A percentile compares a stretch with the other conserved stretches of the same genome.
phyloP scores from a whole-genome alignment of 1,284 basidiomycete genomes.

The Sporisorium exsertum region DNA sequence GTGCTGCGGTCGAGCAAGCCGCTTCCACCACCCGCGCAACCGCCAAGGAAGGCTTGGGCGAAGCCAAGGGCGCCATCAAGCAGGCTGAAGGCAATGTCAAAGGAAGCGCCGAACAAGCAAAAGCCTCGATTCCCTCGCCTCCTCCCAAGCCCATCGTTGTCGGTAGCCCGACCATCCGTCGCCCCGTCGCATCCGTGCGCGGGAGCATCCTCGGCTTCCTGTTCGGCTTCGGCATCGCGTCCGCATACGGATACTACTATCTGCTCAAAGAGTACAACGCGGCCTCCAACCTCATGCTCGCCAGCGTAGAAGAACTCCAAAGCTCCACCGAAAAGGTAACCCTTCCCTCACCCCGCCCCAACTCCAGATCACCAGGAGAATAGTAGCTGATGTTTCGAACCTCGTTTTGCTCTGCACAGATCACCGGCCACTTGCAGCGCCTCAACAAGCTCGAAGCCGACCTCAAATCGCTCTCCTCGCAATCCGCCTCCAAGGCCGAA shows the following conservation, averaged over 20 bases:
- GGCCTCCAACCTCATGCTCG: conserved; percentile 83
- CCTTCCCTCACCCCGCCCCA: too few species aligned
- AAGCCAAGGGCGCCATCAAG: conserved; percentile 34
- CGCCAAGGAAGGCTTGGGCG: conserved; percentile 22
- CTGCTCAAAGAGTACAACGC: conserved; percentile 89
- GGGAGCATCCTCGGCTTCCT: conserved; percentile 80
- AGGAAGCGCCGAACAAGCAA: conserved; percentile 23
- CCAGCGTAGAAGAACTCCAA: conserved; percentile 87
- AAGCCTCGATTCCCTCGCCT: conserved; percentile 20
- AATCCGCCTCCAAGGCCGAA: conserved; percentile 37
- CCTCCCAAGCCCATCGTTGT: conserved; percentile 42
- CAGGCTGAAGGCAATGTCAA: conserved; percentile 25
- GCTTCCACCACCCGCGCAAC: conserved; percentile 14
- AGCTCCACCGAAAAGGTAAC: conserved; percentile 81
- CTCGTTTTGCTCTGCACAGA: conserved; percentile 20
- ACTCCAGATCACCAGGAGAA: too few species aligned
- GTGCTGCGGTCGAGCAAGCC: conserved; percentile 23
- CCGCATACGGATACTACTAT: conserved; percentile 85
- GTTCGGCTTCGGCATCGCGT: conserved; percentile 82
- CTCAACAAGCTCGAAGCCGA: conserved; percentile 54
- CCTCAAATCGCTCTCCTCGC: conserved; percentile 38
- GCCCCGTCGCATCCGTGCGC: conserved; percentile 41
- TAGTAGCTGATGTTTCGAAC: background rate
- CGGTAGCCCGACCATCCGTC: conserved; percentile 34
- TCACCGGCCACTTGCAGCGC: conserved; percentile 43